phyloP scores from a whole-genome alignment of 2,329 filamentous ascomycete genomes.

The Talaromyces sp. region DNA sequence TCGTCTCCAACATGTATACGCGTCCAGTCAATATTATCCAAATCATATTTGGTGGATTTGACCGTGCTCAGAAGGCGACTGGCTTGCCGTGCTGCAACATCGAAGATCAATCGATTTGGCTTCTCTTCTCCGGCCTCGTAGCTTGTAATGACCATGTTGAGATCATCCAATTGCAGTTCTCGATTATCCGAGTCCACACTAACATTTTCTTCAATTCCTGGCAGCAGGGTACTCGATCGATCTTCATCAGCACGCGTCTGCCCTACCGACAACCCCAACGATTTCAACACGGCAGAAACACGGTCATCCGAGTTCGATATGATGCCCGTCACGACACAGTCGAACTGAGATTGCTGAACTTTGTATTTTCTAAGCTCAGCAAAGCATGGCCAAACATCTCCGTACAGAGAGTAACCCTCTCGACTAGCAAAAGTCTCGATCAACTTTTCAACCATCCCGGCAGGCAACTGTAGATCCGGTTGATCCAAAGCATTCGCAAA shows the following conservation, averaged over 20 bases:
- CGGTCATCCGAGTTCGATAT: slow-evolving; percentile 46
- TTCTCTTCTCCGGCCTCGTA: slow-evolving; percentile 45
- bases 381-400: slow-evolving; percentile 38
- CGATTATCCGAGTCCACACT: not conserved
- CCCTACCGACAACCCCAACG: slow-evolving; percentile 36
- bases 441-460: slow-evolving; percentile 30
- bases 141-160: slow-evolving; percentile 44
- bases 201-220: slow-evolving; percentile 21
- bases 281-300: slow-evolving; percentile 35
- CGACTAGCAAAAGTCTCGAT: slow-evolving; percentile 37
- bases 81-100: slow-evolving; percentile 33
- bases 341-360: slow-evolving; percentile 20
- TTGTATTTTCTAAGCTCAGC: slow-evolving; percentile 25
- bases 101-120: slow-evolving; percentile 37
- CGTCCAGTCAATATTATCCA: slow-evolving; percentile 19
- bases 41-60: not conserved
- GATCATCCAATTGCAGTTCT: slow-evolving; percentile 24
- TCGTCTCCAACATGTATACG: slow-evolving; percentile 45
- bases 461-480: slow-evolving; percentile 23
- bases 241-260: slow-evolving; percentile 29
- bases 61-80: slow-evolving; percentile 13
- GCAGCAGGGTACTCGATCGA: slow-evolving; percentile 23
- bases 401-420: slow-evolving; percentile 38
- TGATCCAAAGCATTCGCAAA: slow-evolving; percentile 27
- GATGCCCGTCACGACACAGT: slow-evolving; percentile 38